Conservation (phyloP, 1,284 basidiomycete species). For the Agaricales sp. region DNA sequence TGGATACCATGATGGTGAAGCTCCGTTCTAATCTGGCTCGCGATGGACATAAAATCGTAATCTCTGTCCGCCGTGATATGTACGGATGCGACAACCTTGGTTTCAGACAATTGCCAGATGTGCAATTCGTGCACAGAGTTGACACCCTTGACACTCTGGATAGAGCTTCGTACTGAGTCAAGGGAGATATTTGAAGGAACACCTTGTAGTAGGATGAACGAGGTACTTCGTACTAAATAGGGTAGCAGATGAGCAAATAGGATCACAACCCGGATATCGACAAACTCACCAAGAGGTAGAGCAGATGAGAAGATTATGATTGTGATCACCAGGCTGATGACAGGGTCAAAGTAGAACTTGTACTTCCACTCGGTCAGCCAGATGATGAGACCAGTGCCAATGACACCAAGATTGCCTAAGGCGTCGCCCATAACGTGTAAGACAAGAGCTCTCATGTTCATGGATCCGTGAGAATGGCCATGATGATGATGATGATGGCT, state of each 20-base stretch:
- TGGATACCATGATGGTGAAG: constrained; percentile 93
- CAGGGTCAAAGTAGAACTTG: constrained; percentile 90
- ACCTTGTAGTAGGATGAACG: constrained; percentile 93
- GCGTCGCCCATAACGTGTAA: constrained; percentile 97
- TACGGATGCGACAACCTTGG: constrained; percentile 90
- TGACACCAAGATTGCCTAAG: constrained; percentile 95
- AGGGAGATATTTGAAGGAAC: constrained; percentile 87
- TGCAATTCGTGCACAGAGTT: constrained; percentile 92
- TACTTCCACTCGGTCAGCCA: constrained; percentile 73
- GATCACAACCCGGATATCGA: constrained; percentile 7
- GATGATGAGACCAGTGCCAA: constrained; percentile 88
- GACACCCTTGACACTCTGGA: constrained; percentile 79
- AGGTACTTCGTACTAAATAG: constrained; percentile 75
- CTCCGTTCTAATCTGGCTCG: constrained; percentile 71
- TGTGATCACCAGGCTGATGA: constrained; percentile 92
- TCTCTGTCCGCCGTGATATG: constrained; percentile 82
- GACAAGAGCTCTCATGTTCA: constrained; percentile 97
- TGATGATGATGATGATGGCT: constrained; percentile 21
- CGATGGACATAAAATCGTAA: constrained; percentile 87
- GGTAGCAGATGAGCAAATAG: constrained; percentile 8
- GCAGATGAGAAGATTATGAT: constrained; percentile 96
- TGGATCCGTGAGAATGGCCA: constrained; percentile 65
- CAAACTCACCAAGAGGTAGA: constrained; percentile 72
- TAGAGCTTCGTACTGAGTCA: constrained; percentile 75
- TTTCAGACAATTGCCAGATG: constrained; percentile 89